A percentile compares a stretch with the other conserved stretches of the same genome.
phyloP scores from a whole-genome alignment of 257 asterid species.

The Osmanthus fragrans region DNA sequence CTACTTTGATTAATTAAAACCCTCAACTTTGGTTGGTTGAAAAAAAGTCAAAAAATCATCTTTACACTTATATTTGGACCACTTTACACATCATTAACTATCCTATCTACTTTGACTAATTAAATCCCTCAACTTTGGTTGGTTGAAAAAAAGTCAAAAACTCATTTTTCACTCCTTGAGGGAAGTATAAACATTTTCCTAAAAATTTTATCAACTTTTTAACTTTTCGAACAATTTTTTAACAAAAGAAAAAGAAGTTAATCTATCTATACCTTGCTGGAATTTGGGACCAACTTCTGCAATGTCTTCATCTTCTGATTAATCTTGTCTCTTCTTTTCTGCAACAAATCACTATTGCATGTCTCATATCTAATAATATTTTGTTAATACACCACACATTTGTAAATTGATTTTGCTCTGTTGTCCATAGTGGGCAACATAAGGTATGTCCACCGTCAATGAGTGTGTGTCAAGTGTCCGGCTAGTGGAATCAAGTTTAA shows the following conservation, averaged over 20 bases:
- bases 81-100: neutral
- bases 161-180: neutral
- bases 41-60: neutral
- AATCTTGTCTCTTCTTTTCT: slow-evolving; percentile 95
- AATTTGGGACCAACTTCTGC: slow-evolving; percentile 96
- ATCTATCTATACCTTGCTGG: slow-evolving; percentile 61
- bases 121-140: neutral
- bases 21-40: neutral
- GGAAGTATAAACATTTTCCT: no score
- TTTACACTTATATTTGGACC: neutral
- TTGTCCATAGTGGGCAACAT: no score
- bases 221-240: no score
- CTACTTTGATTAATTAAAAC: slow-evolving; percentile 6
- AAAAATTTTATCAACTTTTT: no score
- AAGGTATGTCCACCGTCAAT: no score
- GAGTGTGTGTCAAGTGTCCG: no score
- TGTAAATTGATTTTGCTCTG: no score
- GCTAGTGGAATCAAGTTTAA: no score
- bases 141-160: neutral
- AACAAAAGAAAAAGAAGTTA: neutral
- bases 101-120: slow-evolving; percentile 8
- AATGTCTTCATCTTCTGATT: slow-evolving; percentile 87
- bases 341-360: neutral
- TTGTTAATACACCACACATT: no score
- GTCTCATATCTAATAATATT: neutral